A percentile compares a stretch with the other conserved stretches of the same genome.
Evolutionary conservation across 768 basidiomycete species (phyloP).

Genomic region (Agrocybe praecox): DNA sequence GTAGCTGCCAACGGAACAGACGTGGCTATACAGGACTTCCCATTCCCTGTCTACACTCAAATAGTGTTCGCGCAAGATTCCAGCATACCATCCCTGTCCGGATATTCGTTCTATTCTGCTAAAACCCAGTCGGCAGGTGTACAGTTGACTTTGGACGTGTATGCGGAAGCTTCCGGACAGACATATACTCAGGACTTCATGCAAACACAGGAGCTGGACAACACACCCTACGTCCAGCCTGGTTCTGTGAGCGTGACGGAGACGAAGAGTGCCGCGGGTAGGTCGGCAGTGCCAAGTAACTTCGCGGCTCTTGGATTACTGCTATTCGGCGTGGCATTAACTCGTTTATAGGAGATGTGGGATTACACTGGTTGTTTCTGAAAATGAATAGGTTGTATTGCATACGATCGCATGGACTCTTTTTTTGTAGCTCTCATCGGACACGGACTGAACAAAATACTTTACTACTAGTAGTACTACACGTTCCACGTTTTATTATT

Average conservation of each 20-base stretch:
- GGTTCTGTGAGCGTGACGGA: constrained; percentile 19
- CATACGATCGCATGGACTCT: background rate
- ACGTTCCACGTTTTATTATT: background rate
- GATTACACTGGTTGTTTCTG: background rate
- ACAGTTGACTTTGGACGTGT: constrained; percentile 29
- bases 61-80: constrained; percentile 31
- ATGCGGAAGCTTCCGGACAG: constrained; percentile 23
- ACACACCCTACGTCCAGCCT: constrained; percentile 26
- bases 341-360: background rate
- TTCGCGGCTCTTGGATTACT: background rate
- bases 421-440: background rate
- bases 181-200: constrained; percentile 28
- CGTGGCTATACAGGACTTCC: constrained; percentile 30
- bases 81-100: constrained; percentile 25
- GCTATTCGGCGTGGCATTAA: background rate
- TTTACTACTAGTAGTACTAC: background rate
- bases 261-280: constrained; percentile 13
- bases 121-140: constrained; percentile 25
- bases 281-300: background rate
- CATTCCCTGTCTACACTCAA: constrained; percentile 27
- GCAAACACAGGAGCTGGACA: constrained; percentile 30
- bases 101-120: constrained; percentile 40
- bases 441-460: background rate
- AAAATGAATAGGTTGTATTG: background rate
- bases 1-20: constrained; percentile 36